Conservation (phyloP, 495 filamentous ascomycete genomes). For the Aspergillus homomorphus region DNA sequence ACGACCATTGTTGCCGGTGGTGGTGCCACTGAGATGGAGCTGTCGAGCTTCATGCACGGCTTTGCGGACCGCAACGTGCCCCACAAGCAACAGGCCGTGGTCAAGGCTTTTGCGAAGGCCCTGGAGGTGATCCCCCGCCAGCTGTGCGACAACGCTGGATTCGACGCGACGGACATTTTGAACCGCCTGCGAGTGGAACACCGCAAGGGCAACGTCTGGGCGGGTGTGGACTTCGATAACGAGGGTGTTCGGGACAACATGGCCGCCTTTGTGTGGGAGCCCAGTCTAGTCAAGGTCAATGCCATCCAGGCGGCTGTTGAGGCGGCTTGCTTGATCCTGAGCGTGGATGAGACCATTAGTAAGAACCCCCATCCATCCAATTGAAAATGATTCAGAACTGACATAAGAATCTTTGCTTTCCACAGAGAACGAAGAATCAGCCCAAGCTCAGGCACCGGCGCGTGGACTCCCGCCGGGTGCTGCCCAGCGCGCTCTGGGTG, state of each 20-base stretch:
- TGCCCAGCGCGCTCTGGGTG: slow-evolving; percentile 82
- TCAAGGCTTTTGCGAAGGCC: slow-evolving; percentile 96
- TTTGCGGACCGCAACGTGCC: slow-evolving; percentile 89
- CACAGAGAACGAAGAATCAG: slow-evolving; percentile 82
- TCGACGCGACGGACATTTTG: slow-evolving; percentile 96
- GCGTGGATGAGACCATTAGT: slow-evolving; percentile 96
- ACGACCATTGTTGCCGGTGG: slow-evolving; percentile 92
- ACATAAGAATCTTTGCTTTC: slow-evolving; percentile 6
- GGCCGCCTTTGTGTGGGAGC: slow-evolving; percentile 94
- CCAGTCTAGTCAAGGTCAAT: slow-evolving; percentile 92
- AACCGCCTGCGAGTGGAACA: slow-evolving; percentile 95
- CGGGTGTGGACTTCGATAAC: slow-evolving; percentile 89
- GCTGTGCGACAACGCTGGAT: slow-evolving; percentile 96
- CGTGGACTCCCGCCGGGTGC: slow-evolving; percentile 84
- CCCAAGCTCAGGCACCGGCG: slow-evolving; percentile 71
- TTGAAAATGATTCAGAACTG: slow-evolving; percentile 13
- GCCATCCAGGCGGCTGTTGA: slow-evolving; percentile 95
- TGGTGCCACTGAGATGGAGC: slow-evolving; percentile 94
- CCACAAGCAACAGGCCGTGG: slow-evolving; percentile 93
- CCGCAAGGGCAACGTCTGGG: slow-evolving; percentile 84
- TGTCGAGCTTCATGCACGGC: slow-evolving; percentile 86
- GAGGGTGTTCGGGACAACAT: slow-evolving; percentile 93
- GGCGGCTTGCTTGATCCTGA: slow-evolving; percentile 89
- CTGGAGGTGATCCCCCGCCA: slow-evolving; percentile 95
- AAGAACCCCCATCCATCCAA: slow-evolving; percentile 27